Conservation (phyloP, 2,329 filamentous ascomycete genomes). For the Epichloe typhina region DNA sequence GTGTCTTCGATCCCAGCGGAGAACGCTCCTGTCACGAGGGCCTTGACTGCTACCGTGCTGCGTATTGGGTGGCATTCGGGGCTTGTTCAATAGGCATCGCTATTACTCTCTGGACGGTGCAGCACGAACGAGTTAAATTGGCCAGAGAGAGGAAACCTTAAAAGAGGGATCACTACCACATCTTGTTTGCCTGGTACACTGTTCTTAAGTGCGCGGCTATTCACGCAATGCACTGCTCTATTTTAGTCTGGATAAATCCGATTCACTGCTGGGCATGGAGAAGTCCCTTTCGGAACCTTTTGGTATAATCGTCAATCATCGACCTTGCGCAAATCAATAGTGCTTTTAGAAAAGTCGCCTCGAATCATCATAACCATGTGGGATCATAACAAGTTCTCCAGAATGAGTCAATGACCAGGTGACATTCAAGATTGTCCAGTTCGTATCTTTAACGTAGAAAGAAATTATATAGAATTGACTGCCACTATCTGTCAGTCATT, state of each 20-base stretch:
- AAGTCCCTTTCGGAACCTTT: too few relatives aligned
- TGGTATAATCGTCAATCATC: neutral
- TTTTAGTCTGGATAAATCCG: too few relatives aligned
- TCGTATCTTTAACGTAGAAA: neutral
- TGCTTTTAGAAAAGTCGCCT: neutral
- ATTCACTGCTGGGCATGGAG: too few relatives aligned
- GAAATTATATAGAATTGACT: neutral
- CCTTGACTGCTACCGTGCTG: slow-evolving; percentile 63
- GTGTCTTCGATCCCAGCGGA: slow-evolving; percentile 51
- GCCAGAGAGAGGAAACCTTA: slow-evolving; percentile 19
- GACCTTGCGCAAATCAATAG: neutral
- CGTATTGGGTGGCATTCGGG: slow-evolving; percentile 66
- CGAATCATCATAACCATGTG: too few relatives aligned
- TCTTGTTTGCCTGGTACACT: neutral
- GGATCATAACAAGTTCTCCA: neutral
- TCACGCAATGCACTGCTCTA: neutral
- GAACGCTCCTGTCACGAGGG: slow-evolving; percentile 67
- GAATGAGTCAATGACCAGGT: neutral
- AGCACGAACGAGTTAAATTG: slow-evolving; percentile 35
- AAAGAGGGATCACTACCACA: neutral
- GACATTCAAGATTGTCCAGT: neutral
- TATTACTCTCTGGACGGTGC: slow-evolving; percentile 59
- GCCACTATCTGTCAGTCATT: neutral
- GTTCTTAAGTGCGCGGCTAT: neutral
- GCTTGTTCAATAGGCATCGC: slow-evolving; percentile 56